Evolutionary conservation across 257 asterid genomes (phyloP), one percentile per base, ranked within the genome.

Genomic region (Scutellaria baicalensis): DNA sequence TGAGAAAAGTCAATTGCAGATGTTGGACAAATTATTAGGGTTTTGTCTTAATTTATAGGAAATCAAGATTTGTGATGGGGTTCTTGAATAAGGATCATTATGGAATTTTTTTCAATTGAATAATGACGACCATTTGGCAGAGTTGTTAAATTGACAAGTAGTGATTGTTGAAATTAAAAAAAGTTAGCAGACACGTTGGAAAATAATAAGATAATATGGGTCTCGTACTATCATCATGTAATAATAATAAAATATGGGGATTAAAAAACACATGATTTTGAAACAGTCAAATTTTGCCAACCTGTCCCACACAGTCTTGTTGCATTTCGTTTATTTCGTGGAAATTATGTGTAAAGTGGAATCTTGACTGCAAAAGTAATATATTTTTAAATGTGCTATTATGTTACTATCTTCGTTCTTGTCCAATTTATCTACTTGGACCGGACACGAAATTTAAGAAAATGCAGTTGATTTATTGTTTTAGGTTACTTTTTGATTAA

Each of bases 261-360:
- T 31, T n/a, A 33, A 36, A 16, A 33, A 62, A 39, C 75, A 77
- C 78, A 36, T 71, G 81, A 2, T 9, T 3, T 31, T 56, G 50
- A 65, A 35, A 52, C 11, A 58, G 76, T 73, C 79, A 74, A 78
- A 57, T 40, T 27, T 31, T 63, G 79, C 44, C 74, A 59, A 58
- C 70, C 73, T 57, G 57, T 27, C 13, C 42, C 75, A 64, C 75
- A 6, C 61, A n/a, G n/a, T 68, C 11, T 27, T 49, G 54, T 59
- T 23, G 47, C 27, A 27, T 44, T 27, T 35, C 11, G 39, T 38
- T 23, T 6, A 59, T 61, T 55, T 56, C 44, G 72, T 27, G 54
- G 78, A 73, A 73, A 20, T 49, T 43, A 20, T 45, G n/a, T 3
- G 31, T 52, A n/a, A 1, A 12, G 31, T 68, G 71, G 71, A 54